Conservation (phyloP, 768 basidiomycete genomes). For the Russula dissimulans region DNA sequence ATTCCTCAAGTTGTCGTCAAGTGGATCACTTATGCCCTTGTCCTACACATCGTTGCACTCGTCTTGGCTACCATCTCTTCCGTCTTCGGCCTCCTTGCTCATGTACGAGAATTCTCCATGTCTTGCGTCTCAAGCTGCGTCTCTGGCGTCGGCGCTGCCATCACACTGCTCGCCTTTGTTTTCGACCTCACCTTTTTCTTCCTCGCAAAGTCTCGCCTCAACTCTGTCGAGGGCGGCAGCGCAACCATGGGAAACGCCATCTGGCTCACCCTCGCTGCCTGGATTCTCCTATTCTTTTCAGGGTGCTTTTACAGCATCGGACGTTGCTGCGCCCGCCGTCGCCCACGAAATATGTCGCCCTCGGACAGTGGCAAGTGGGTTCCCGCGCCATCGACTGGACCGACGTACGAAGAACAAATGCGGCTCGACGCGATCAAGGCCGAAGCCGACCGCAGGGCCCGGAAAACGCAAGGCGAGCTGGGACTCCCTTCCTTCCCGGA, state of each 20-base stretch:
- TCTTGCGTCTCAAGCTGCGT: slow-evolving; percentile 72
- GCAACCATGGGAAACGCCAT: slow-evolving; percentile 82
- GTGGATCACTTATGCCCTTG: slow-evolving; percentile 91
- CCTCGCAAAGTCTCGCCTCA: slow-evolving; percentile 78
- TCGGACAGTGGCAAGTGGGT: slow-evolving; percentile 12
- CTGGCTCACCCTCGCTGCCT: slow-evolving; percentile 86
- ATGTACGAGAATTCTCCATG: slow-evolving; percentile 82
- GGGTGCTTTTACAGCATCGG: slow-evolving; percentile 84
- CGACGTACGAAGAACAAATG: slow-evolving; percentile 51
- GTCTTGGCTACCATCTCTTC: slow-evolving; percentile 59
- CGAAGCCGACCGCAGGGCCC: slow-evolving; percentile 74
- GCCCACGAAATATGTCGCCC: slow-evolving; percentile 34
- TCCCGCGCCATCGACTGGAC: slow-evolving; percentile 20
- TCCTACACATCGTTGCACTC: slow-evolving; percentile 87
- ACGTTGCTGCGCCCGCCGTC: slow-evolving; percentile 68
- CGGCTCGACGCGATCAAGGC: slow-evolving; percentile 81
- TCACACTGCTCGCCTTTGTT: slow-evolving; percentile 81
- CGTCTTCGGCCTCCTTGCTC: slow-evolving; percentile 79
- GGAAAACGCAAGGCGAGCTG: slow-evolving; percentile 46
- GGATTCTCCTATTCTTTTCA: slow-evolving; percentile 80
- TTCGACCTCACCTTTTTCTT: slow-evolving; percentile 92
- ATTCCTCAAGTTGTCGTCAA: slow-evolving; percentile 82
- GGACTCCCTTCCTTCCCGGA: slow-evolving; percentile 74
- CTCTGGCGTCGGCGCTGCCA: slow-evolving; percentile 68
- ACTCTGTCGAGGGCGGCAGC: slow-evolving; percentile 55